These are phyloP conservation scores for Dendrothele bispora DNA, from an alignment of 768 basidiomycete genomes.

Conservation along the genomic window DNA sequence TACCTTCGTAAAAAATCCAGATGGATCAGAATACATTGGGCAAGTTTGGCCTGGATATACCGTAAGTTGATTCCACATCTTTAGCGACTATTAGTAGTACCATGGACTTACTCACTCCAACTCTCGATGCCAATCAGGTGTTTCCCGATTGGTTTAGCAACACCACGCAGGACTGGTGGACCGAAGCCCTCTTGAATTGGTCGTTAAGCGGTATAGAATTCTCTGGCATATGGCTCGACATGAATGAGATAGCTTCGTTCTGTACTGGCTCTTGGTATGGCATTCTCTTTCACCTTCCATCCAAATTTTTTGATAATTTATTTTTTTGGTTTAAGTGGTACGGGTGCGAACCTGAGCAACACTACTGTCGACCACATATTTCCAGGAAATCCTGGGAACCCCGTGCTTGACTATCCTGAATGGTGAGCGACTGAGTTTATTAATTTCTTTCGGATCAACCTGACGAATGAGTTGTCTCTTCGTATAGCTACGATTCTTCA, in stretches of 20 bases:
- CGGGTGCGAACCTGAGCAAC: constrained; percentile 54
- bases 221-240: constrained; percentile 68
- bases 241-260: constrained; percentile 68
- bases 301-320: background rate
- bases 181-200: constrained; percentile 59
- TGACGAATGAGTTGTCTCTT: background rate
- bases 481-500: constrained; percentile 56
- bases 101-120: too few species aligned
- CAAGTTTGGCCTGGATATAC: constrained; percentile 80
- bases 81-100: background rate
- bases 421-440: constrained; percentile 40
- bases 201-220: constrained; percentile 50
- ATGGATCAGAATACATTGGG: constrained; percentile 70
- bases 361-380: constrained; percentile 55
- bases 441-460: background rate
- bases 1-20: constrained; percentile 74
- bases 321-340: constrained; percentile 40
- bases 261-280: constrained; percentile 57
- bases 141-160: constrained; percentile 64
- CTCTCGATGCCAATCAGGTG: constrained; percentile 34
- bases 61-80: constrained; percentile 33
- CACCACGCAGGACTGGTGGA: constrained; percentile 59
- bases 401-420: constrained; percentile 64
- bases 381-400: constrained; percentile 55
- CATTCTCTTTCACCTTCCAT: constrained; percentile 2